Base-by-base conservation (phyloP, 345 rosid species). In the Angophora floribunda region DNA sequence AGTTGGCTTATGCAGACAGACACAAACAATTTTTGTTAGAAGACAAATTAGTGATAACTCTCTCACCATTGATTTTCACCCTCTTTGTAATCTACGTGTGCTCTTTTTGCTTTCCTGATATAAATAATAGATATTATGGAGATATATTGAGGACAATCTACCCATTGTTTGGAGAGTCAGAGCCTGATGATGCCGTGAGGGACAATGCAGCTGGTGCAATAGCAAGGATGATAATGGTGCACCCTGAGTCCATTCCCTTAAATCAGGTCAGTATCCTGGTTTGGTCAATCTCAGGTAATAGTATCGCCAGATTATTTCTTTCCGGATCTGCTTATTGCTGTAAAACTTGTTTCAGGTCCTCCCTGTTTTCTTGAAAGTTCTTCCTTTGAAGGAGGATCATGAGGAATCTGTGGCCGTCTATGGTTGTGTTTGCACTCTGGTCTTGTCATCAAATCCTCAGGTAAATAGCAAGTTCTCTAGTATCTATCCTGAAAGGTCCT, bases 201-300 rank as follows among this genome's bases (percentile, higher is more conserved):
- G 99, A 98, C 92, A 98, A 98, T 91, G 99, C 99, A 82, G 99
- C 99, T 57, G 99, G 99, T 93, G 99, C 99, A 30, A 94, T 96
- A 84, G 99, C 99, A 89, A 96, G 99, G 94, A 97, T 98, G 99
- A 96, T 98, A 93, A 91, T 95, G 94, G 96, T 92, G 90, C 94
- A 98, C 86, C 99, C 99, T 6, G 96, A 97, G 87, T 90, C 95
- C 84, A 91, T 98, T 86, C 99, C 99, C 59, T 92, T 98, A 91
- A 95, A 94, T 91, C 99, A 98, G 96, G 99, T 98, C 88, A 86
- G 85, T 90, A 65, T 79, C 85, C 79, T 57, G 57, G 86, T 67
- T 51, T 45, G 84, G 84, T 75, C 84, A 75, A 75, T 75, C 49
- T 19, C 13, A 45, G 21, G 41, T 41, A 10, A 75, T 36, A 75